Percentiles rank a stretch among this genome's conserved stretches.
phyloP scores from a whole-genome alignment of 2,329 filamentous ascomycete genomes.

The Laburnicola sp. region DNA sequence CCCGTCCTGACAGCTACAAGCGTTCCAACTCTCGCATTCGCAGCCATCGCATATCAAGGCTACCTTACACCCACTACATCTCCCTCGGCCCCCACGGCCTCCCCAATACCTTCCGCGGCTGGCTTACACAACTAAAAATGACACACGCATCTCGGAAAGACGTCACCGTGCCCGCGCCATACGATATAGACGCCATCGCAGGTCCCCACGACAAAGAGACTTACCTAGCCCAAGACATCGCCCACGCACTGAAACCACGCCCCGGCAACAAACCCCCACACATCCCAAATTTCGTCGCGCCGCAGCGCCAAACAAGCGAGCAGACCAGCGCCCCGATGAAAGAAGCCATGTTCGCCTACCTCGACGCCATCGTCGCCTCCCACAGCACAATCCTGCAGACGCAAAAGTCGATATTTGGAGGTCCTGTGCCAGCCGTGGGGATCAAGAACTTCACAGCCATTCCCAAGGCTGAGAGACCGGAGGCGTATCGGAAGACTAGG shows the following conservation, averaged over 20 bases:
- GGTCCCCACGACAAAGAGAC: slow-evolving; percentile 1
- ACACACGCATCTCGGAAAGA: slow-evolving; percentile 3
- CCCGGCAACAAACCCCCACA: slow-evolving; percentile 5
- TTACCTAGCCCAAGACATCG: not conserved
- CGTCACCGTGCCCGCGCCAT: slow-evolving; percentile 1
- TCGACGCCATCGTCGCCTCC: not conserved
- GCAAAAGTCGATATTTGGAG: slow-evolving; percentile 3
- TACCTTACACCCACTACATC: not conserved
- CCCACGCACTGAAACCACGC: slow-evolving; percentile 1
- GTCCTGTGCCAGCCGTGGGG: not conserved
- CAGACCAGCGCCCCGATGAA: slow-evolving; percentile 1
- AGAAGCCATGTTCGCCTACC: not conserved
- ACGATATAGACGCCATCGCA: slow-evolving; percentile 1
- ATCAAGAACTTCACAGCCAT: not conserved
- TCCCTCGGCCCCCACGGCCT: slow-evolving; percentile 5
- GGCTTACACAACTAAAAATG: slow-evolving; percentile 4
- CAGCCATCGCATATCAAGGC: slow-evolving; percentile 3
- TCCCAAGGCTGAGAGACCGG: not conserved
- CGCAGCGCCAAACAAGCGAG: slow-evolving; percentile 5
- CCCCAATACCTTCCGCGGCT: slow-evolving; percentile 1
- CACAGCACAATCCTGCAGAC: not conserved
- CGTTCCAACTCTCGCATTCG: not conserved
- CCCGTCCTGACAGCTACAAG: not conserved
- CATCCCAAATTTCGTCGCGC: slow-evolving; percentile 6
- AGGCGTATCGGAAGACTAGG: not conserved